Conservation (phyloP, 192 early-diverging fungal species). For the Irineochytrium annulatum region DNA sequence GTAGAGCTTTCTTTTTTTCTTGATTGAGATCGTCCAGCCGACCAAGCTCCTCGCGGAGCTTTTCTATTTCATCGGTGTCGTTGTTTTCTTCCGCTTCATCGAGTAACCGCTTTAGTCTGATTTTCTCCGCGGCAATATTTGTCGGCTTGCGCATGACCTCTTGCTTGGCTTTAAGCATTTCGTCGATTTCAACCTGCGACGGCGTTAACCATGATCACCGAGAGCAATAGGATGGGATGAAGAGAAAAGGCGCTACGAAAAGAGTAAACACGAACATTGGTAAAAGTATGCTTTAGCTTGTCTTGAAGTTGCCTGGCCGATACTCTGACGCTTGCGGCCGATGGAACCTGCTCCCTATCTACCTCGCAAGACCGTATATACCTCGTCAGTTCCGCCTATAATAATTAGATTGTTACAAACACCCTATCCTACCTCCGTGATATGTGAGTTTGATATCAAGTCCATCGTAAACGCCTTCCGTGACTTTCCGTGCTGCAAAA, state of each 20-base stretch:
- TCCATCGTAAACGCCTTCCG: slow-evolving; percentile 71
- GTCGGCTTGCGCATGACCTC: neutral
- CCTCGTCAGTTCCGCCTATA: slow-evolving; percentile 8
- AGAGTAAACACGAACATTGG: neutral
- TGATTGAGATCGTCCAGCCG: slow-evolving; percentile 7
- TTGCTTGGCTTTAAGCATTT: slow-evolving; percentile 24
- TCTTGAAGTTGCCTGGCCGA: slow-evolving; percentile 6
- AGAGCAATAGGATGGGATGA: neutral
- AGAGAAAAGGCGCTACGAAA: neutral
- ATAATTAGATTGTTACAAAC: neutral
- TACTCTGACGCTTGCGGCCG: neutral
- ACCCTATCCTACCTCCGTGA: slow-evolving; percentile 44
- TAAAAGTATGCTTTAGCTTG: slow-evolving; percentile 10
- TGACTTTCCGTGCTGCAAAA: slow-evolving; percentile 63
- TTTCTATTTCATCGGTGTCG: slow-evolving; percentile 5
- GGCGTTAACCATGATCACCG: neutral
- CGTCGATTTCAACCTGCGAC: slow-evolving; percentile 20
- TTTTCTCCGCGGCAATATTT: slow-evolving; percentile 13
- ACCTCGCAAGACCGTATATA: slow-evolving; percentile 2
- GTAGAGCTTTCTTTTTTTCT: neutral
- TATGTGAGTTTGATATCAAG: slow-evolving; percentile 66
- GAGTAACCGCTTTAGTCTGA: slow-evolving; percentile 1
- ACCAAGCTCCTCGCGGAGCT: slow-evolving; percentile 12
- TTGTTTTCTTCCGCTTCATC: slow-evolving; percentile 10
- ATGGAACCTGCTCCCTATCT: slow-evolving; percentile 14